phyloP scores from a whole-genome alignment of 805 yeast species.

The Sugiyamaella valdiviana region DNA sequence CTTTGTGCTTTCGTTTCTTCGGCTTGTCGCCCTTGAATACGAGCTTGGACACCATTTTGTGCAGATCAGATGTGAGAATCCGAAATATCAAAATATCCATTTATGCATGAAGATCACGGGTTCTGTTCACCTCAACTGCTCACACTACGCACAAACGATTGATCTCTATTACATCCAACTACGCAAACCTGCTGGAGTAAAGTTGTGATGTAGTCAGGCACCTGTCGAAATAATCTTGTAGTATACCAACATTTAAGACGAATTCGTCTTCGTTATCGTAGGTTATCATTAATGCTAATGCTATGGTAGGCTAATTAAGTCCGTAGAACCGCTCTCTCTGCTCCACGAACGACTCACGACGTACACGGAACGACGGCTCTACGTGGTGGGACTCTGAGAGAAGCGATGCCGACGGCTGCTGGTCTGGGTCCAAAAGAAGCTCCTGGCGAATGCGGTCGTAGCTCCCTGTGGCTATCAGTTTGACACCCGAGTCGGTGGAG shows the following conservation, averaged over 20 bases:
- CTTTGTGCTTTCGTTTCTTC: constrained; percentile 14
- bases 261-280: background rate
- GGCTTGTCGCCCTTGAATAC: constrained; percentile 35
- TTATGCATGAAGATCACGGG: no score
- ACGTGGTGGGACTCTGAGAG: background rate
- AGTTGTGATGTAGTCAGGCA: background rate
- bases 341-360: constrained; percentile 15
- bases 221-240: background rate
- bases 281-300: background rate
- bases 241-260: background rate
- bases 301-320: background rate
- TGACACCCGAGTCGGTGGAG: constrained; percentile 38
- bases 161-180: background rate
- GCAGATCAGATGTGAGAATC: background rate
- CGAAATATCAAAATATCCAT: background rate
- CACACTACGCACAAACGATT: background rate
- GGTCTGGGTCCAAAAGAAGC: background rate
- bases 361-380: constrained; percentile 7
- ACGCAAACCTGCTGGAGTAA: background rate
- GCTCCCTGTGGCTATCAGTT: constrained; percentile 60
- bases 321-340: constrained; percentile 17
- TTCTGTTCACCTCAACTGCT: no score
- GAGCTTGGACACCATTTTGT: constrained; percentile 35
- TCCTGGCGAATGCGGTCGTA: constrained; percentile 26
- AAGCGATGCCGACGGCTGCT: background rate